Base-by-base conservation (phyloP, 2,329 filamentous ascomycete species). In the Hypoxylon sp. region DNA sequence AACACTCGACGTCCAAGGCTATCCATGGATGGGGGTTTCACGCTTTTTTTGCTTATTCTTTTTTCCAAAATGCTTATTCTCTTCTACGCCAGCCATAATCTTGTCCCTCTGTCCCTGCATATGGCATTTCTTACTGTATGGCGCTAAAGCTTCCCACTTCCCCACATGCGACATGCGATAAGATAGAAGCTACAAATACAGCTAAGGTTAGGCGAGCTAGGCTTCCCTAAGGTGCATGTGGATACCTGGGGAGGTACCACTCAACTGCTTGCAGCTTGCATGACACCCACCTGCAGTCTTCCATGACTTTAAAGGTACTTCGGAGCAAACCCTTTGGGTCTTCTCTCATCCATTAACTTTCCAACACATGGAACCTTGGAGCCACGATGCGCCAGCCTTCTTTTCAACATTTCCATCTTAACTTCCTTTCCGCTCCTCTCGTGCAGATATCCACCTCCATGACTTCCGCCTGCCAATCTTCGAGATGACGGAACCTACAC, bases 401-500 rank as follows among this genome's bases (percentile, higher is more conserved):
- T 65, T 56, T 57, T 61, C 64, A 64, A 36, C 53, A 66, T 60
- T 60, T 57, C 58, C 58, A 70, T 64, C 65, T 25, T 55, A 51
- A 59, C 52, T 50, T 60, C 52, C 53, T 61, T 32, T 53, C 52
- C 50, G 48, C 50, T 28, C 19, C 50, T 58, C 38, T 48, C 52
- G 21, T 36, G 13, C 60, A 65, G 46, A 43, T 28, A 60, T n/a
- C 23, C 57, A 69, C 41, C 68, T 43, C 58, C 63, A 76, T 75
- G 73, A 61, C 72, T 66, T 41, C 48, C 57, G 17, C 36, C 52
- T 60, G 23, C 51, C 66, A 65, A 36, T 59, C 55, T 66, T 75
- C 69, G 66, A 75, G 52, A 77, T 77, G 75, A 76, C 72, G 61
- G 75, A 77, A 50, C 67, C 71, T 61, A 50, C 58, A 59, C 46